These are phyloP conservation scores for Tilletia horrida DNA, from an alignment of 1,284 basidiomycete genomes.

Conservation along the genomic window DNA sequence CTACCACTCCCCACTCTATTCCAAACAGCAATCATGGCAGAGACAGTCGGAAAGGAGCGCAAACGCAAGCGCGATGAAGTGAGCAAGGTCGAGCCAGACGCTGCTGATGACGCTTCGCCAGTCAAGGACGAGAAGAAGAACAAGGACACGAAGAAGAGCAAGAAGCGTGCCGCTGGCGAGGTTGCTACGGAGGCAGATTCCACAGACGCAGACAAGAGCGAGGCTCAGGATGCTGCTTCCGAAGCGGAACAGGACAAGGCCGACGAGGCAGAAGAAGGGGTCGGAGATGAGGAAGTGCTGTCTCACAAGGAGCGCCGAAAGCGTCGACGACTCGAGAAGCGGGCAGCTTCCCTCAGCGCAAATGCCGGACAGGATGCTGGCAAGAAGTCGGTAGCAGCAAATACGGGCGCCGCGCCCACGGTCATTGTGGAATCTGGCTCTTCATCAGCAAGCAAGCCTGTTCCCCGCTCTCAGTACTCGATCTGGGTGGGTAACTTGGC, in stretches of 20 bases:
- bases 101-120: background rate
- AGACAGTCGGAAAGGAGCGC: slow-evolving; percentile 4
- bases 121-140: slow-evolving; percentile 57
- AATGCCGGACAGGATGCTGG: background rate
- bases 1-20: background rate
- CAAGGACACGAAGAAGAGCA: slow-evolving; percentile 63
- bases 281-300: slow-evolving; percentile 25
- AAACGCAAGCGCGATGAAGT: slow-evolving; percentile 11
- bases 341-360: slow-evolving; percentile 21
- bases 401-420: background rate
- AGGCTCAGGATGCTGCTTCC: slow-evolving; percentile 68
- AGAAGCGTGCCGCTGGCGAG: slow-evolving; percentile 68
- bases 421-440: background rate
- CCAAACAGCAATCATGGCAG: background rate
- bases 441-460: slow-evolving; percentile 56
- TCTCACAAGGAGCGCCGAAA: slow-evolving; percentile 51
- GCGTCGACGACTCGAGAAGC: slow-evolving; percentile 34
- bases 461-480: slow-evolving; percentile 63
- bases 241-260: slow-evolving; percentile 69
- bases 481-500: slow-evolving; percentile 55
- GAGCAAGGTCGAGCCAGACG: background rate
- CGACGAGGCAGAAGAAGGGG: slow-evolving; percentile 57
- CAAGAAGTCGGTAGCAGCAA: slow-evolving; percentile 21
- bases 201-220: slow-evolving; percentile 72
- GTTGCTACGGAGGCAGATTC: slow-evolving; percentile 62